Base-by-base conservation (phyloP, 148 eudicot species). In the Diospyros lotus region DNA sequence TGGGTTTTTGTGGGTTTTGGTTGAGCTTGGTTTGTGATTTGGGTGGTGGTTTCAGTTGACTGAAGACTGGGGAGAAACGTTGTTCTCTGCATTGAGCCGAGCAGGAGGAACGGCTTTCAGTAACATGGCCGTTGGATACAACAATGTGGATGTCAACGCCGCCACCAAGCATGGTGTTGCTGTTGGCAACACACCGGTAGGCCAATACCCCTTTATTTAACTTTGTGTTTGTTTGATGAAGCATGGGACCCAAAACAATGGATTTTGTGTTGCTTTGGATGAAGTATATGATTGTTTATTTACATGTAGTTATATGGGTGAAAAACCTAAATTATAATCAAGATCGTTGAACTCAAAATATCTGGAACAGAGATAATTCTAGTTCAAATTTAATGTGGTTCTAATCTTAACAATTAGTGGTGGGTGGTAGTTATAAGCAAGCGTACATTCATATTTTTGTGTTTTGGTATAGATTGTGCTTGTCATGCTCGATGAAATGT, bases 41-140 rank as follows among this genome's bases (percentile, higher is more conserved):
- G 66, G 51, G 45, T 73, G 75, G 28, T 28, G 28, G 28, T 46
- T 81, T 42, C 71, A 95, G 99, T 81, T 91, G 85, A 90, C 99
- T n/a, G 99, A 95, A 73, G 97, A 93, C 44, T 95, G 99, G 99
- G 99, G 99, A 38, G 98, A 95, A 80, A 91, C 93, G 6, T 80
- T 95, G 86, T 95, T 95, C 83, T 91, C 93, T 14, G 98, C 99
- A 60, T 82, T 95, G 88, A 93, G 99, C 84, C 88, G 73, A 78
- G 99, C 99, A 66, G 98, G 99, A 59, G 98, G 99, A 2, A 95
- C 84, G 79, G 99, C 93, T 75, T 95, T 93, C 83, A 95, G 99
- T 78, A 95, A 95, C 83, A 95, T 93, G 98, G 99, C 99, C 83
- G 99, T 95, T 64, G 99, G 99, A 44, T 93, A 95, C 83, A 93